Evolutionary conservation across 176 grass and related monocot species (phyloP).

Genomic region (Cymbopogon citratus): DNA sequence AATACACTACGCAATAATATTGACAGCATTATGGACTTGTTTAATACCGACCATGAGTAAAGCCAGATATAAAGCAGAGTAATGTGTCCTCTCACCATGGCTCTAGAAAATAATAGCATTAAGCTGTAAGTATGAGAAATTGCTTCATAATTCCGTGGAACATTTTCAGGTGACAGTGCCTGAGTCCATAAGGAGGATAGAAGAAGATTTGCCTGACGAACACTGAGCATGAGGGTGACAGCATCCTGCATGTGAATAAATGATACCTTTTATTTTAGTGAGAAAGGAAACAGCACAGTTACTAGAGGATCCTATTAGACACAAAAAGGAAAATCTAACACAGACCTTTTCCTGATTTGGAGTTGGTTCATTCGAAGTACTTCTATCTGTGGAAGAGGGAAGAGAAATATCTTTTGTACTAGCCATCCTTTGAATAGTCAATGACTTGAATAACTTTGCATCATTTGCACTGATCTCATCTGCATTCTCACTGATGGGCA

Average conservation of each 20-base stretch:
- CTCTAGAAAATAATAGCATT: slow-evolving; percentile 84
- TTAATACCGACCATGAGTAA: background rate
- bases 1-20: background rate
- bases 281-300: background rate
- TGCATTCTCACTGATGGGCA: slow-evolving; percentile 48
- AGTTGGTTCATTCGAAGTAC: slow-evolving; percentile 28
- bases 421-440: slow-evolving; percentile 49
- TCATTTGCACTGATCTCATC: slow-evolving; percentile 38
- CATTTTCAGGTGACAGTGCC: slow-evolving; percentile 65
- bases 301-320: slow-evolving; percentile 5
- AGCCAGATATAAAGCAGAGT: background rate
- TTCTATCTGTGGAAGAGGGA: slow-evolving; percentile 30
- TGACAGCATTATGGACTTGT: background rate
- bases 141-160: slow-evolving; percentile 79
- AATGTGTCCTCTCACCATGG: slow-evolving; percentile 47
- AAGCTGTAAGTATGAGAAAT: slow-evolving; percentile 94
- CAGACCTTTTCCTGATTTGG: slow-evolving; percentile 42
- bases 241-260: slow-evolving; percentile 55
- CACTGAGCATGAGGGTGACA: slow-evolving; percentile 62
- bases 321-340: slow-evolving; percentile 1
- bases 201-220: slow-evolving; percentile 68
- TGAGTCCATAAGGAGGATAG: slow-evolving; percentile 92
- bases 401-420: slow-evolving; percentile 37
- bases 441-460: slow-evolving; percentile 50
- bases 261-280: slow-evolving; percentile 2